Percentiles rank a stretch among this genome's conserved stretches.
Evolutionary conservation across 225 moss, liverwort and hornwort genomes (phyloP).

Genomic region (Neckera pumila): DNA sequence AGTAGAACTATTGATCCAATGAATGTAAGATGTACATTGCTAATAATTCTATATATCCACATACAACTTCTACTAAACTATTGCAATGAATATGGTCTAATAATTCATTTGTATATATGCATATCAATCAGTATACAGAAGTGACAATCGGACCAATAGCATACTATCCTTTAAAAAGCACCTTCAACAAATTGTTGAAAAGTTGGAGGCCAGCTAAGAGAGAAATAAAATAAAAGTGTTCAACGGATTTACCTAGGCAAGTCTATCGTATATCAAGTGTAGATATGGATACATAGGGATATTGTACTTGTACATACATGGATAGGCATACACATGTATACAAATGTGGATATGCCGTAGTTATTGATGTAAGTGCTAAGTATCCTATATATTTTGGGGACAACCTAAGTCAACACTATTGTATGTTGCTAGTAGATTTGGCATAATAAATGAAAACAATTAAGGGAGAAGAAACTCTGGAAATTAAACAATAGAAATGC

Average conservation of each 20-base stretch:
- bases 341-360: fast-evolving
- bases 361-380: not conserved
- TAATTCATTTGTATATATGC: too few species aligned
- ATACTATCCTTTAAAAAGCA: not conserved
- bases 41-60: not conserved
- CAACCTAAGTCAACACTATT: fast-evolving
- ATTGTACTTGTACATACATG: not conserved
- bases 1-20: not conserved
- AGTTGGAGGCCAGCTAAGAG: fast-evolving
- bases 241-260: not conserved
- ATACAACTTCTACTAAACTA: not conserved
- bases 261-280: fast-evolving
- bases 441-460: not conserved
- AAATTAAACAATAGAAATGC: not conserved
- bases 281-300: not conserved
- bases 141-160: not conserved
- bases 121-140: fast-evolving
- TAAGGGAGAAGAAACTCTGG: too few species aligned
- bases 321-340: not conserved
- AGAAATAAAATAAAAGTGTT: not conserved
- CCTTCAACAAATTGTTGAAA: not conserved
- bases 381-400: not conserved
- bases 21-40: not conserved
- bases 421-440: not conserved
- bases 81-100: not conserved